Conservation (phyloP, 2,329 filamentous ascomycete species). For the Aspergillus novoparasiticus region DNA sequence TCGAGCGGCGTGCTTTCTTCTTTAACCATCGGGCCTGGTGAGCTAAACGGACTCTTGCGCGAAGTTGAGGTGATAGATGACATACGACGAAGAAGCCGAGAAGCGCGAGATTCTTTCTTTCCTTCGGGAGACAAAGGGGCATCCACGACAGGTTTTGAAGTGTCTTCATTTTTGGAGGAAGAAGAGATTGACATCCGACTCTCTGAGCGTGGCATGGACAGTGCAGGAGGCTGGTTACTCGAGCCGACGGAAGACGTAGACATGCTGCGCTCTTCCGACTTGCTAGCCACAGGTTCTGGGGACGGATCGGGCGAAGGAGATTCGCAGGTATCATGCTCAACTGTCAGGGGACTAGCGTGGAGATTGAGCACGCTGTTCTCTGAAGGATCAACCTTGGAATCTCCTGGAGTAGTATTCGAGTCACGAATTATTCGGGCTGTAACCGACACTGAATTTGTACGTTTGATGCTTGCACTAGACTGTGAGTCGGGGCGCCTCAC, state of each 20-base stretch:
- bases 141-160: conserved; percentile 36
- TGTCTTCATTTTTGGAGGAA: conserved; percentile 40
- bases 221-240: conserved; percentile 41
- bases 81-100: conserved; percentile 68
- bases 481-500: conserved; percentile 33
- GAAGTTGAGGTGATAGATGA: conserved; percentile 58
- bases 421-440: conserved; percentile 79
- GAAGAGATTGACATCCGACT: conserved; percentile 45
- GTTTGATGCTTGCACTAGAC: conserved; percentile 25
- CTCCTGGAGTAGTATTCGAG: conserved; percentile 49
- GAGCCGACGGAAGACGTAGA: conserved; percentile 46
- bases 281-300: conserved; percentile 23
- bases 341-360: conserved; percentile 60
- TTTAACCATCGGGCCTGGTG: conserved; percentile 39
- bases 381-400: conserved; percentile 27
- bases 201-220: conserved; percentile 38
- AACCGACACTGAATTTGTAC: conserved; percentile 78
- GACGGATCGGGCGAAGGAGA: conserved; percentile 15
- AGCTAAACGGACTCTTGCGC: conserved; percentile 50
- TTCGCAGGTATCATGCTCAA: conserved; percentile 64
- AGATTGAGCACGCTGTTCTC: conserved; percentile 46
- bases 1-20: conserved; percentile 33
- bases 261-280: conserved; percentile 37
- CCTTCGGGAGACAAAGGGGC: conserved; percentile 45
- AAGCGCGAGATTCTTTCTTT: conserved; percentile 59